Evolutionary conservation across 805 yeast genomes (phyloP), one percentile per base, ranked within the genome.

Genomic region (Saccharomycopsis sp.): DNA sequence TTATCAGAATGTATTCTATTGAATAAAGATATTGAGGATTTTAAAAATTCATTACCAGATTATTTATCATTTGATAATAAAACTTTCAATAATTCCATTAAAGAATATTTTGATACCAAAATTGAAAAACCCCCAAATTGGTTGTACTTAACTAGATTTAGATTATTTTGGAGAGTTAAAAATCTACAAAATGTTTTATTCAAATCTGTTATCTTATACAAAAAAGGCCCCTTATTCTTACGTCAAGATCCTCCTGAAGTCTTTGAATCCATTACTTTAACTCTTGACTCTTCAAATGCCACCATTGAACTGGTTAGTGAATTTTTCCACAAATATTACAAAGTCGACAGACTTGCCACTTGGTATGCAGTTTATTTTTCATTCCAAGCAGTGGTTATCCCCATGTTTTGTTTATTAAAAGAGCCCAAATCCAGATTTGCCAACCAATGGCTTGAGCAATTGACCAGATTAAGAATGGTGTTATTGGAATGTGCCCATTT

Each of bases 321-420:
- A 17, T 31, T 37, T 41, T 23, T n/a, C 31, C 34, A 34, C 29
- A 31, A 34, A 25, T 14, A 13, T 8, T 6, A 23, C 19, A 17
- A 48, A 48, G 23, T 48, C 44, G 45, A 45, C 17, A 31, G 44
- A 5, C 19, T 41, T 2, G 63, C 73, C 12, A 67, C 72, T 21
- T 77, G 84, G 84, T 72, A 76, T 55, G 72, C 79, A 3, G 70
- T 76, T 0, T 77, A 73, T 51, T 78, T 73, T 53, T 48, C 75
- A 12, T 75, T 76, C 57, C 82, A 77, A 53, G 81, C 83, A 1
- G 68, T 72, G 3, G 56, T 77, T 41, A 71, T 77, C 36, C 76
- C 79, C 6, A 64, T 75, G 26, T 63, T 72, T 8, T 71, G 75
- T 48, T 52, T 69, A 14, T 67, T 74, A 44, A 64, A 75, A 8